Base-by-base conservation (phyloP, 371 early-diverging fungal genomes). In the Mortierella sp. region DNA sequence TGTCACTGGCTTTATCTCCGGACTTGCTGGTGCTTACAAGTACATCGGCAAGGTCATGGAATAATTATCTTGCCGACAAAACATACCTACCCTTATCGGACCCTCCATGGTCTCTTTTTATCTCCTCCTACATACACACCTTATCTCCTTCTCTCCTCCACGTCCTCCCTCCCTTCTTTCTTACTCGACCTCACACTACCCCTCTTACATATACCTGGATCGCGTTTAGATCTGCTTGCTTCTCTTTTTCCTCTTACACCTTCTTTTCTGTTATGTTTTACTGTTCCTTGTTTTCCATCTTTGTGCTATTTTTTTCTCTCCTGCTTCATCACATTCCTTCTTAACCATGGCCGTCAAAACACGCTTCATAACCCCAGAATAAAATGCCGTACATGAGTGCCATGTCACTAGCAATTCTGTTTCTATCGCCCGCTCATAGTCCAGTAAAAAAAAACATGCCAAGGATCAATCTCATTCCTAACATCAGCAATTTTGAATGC, bases 1-100 rank as follows among this genome's bases (percentile, higher is more conserved):
- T 28, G 91, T 95, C 77, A 85, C 95, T 31, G 96, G 95, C 3
- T 90, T 96, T 55, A 82, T 89, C 47, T 92, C 96, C 55, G 96
- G 94, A 28, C 47, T 89, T 19, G 89, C 95, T 72, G 93, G 94
- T 14, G 93, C 93, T 11, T 95, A 92, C 83, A 95, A 95, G 81
- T 87, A 55, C 70, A 76, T 82, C 6, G 86, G 86, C 77, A 85
- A 85, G 54, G 71, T 85, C 28, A 79, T 80, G 75, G 86, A 85
- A 31, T 85, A 80, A 57, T 38, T 0, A 26, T 57, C 42, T 42
- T 31, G 8, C 55, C 28, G 19, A 47, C 68, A 26, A 21, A 48
- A 48, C 48, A 48, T 48, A 34, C 38, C 54, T 45, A 70, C 57
- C 57, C 72, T 44, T 57, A 19, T 70, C 70, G n/a, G 76, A 70